phyloP scores from a whole-genome alignment of 495 filamentous ascomycete genomes.

The Darksidea phi region DNA sequence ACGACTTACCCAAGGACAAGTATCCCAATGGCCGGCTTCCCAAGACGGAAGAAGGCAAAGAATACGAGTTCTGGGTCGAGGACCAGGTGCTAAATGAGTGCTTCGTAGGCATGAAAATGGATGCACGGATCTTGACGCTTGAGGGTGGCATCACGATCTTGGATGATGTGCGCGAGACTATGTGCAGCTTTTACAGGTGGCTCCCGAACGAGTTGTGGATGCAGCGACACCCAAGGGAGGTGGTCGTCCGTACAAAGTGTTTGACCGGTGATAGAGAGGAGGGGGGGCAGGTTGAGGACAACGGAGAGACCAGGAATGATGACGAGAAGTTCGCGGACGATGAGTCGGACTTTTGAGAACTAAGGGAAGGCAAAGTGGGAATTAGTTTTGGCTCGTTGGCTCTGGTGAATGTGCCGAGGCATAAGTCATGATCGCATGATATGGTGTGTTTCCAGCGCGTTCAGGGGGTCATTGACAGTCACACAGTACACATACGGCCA shows the following conservation, averaged over 20 bases:
- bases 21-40: constrained; percentile 20
- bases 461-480: too few species aligned
- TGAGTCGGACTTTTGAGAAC: background rate
- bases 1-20: constrained; percentile 38
- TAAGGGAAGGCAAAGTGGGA: background rate
- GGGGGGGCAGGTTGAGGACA: constrained; percentile 20
- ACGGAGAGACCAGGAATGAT: background rate
- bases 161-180: constrained; percentile 37
- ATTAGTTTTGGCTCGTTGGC: too few species aligned
- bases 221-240: constrained; percentile 64
- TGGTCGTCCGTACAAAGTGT: constrained; percentile 36
- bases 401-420: too few species aligned
- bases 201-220: constrained; percentile 64
- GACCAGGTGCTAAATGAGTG: constrained; percentile 59
- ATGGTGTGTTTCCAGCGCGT: too few species aligned
- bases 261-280: constrained; percentile 20
- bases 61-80: constrained; percentile 68
- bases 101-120: constrained; percentile 76
- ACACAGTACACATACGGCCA: too few species aligned
- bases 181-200: constrained; percentile 35
- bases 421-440: too few species aligned
- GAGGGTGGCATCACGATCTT: constrained; percentile 23
- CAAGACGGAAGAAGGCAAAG: constrained; percentile 34
- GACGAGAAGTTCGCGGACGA: background rate
- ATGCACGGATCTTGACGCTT: constrained; percentile 55